Percentiles rank a stretch among this genome's conserved stretches.
phyloP scores from a whole-genome alignment of 495 filamentous ascomycete genomes.

The Aspergillus sparsus region DNA sequence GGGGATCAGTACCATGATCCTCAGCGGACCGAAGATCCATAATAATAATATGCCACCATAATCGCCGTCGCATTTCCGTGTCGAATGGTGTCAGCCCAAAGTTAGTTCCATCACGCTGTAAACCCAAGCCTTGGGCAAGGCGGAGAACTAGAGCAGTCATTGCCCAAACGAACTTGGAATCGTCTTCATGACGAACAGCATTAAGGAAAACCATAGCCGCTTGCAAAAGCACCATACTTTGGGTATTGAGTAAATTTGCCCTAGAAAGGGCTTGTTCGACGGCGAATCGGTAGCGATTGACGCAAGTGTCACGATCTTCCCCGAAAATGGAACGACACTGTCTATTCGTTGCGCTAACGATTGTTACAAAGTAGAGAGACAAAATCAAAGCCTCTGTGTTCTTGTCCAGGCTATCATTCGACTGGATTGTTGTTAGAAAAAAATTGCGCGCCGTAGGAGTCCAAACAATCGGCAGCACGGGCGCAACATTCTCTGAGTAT shows the following conservation, averaged over 20 bases:
- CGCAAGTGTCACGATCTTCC: constrained; percentile 43
- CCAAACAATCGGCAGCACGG: constrained; percentile 69
- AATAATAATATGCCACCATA: constrained; percentile 83
- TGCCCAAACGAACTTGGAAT: constrained; percentile 67
- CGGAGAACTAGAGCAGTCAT: constrained; percentile 71
- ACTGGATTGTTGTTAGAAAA: constrained; percentile 38
- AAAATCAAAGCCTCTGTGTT: constrained; percentile 74
- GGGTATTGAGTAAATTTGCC: constrained; percentile 71
- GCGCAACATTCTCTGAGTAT: constrained; percentile 71
- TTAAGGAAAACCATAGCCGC: constrained; percentile 74
- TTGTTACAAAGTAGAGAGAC: constrained; percentile 73
- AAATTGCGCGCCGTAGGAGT: constrained; percentile 57
- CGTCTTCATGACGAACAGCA: constrained; percentile 64
- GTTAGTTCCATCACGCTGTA: constrained; percentile 77
- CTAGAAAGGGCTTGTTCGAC: constrained; percentile 76
- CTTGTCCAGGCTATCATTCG: constrained; percentile 56
- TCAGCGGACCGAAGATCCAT: constrained; percentile 78
- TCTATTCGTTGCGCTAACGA: constrained; percentile 62
- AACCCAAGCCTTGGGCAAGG: constrained; percentile 76
- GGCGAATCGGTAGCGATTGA: constrained; percentile 74
- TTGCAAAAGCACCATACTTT: constrained; percentile 74
- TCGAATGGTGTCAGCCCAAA: constrained; percentile 76
- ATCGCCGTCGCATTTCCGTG: constrained; percentile 76
- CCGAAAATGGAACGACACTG: constrained; percentile 41
- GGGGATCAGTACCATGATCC: constrained; percentile 80